Evolutionary conservation across 495 filamentous ascomycete species (phyloP).

Genomic region (Haplographium delicatum): DNA sequence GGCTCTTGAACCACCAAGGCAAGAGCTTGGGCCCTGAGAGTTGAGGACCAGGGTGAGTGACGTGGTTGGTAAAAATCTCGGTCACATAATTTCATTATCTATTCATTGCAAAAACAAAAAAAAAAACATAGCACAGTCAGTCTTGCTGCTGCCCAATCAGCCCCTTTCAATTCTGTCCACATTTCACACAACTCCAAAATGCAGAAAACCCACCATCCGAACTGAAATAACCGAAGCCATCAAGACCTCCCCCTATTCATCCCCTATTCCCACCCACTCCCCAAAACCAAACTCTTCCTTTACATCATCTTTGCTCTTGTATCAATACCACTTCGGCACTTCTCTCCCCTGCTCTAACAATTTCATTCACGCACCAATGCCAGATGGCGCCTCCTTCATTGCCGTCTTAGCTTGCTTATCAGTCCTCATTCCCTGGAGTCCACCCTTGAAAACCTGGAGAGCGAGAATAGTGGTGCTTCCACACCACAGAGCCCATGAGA

Average conservation of each 20-base stretch:
- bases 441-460: constrained; percentile 33
- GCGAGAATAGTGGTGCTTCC: constrained; percentile 31
- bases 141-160: not conserved
- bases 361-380: constrained; percentile 8
- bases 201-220: too few species aligned
- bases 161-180: not conserved
- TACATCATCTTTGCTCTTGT: constrained; percentile 1
- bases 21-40: too few species aligned
- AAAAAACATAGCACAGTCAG: not conserved
- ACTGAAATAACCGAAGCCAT: not conserved
- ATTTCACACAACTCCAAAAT: not conserved
- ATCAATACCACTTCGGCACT: not conserved
- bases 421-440: constrained; percentile 21
- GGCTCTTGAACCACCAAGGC: too few species aligned
- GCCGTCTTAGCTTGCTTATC: constrained; percentile 24
- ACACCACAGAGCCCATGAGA: constrained; percentile 39
- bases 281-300: not conserved
- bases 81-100: constrained; percentile 8
- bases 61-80: not conserved
- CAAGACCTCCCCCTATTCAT: not conserved
- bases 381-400: constrained; percentile 13
- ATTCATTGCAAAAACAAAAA: not conserved
- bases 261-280: not conserved
- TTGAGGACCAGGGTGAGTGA: too few species aligned
- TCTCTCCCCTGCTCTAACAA: too few species aligned